These are phyloP conservation scores for Monilinia fructigena DNA, from an alignment of 2,329 filamentous ascomycete genomes.

Conservation along the genomic window DNA sequence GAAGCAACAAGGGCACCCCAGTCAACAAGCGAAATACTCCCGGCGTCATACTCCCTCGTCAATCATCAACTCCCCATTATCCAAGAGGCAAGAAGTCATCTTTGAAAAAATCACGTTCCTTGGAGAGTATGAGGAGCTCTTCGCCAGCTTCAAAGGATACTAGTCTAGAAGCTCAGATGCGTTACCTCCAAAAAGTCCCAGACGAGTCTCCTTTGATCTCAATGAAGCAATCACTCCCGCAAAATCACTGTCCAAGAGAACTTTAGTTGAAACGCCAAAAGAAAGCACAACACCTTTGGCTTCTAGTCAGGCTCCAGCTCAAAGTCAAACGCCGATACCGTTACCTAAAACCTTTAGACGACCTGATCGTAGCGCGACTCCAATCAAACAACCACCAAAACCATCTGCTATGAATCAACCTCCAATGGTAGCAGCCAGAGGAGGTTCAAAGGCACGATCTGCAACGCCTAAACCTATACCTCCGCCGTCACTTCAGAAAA, in stretches of 20 bases:
- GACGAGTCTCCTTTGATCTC: slow-evolving; percentile 30
- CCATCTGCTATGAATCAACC: slow-evolving; percentile 16
- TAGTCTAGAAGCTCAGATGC: slow-evolving; percentile 32
- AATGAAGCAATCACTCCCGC: slow-evolving; percentile 22
- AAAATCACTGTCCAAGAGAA: slow-evolving; percentile 14
- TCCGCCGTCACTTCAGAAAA: background rate
- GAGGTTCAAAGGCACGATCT: background rate
- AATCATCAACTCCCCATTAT: slow-evolving; percentile 35
- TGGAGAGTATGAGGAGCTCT: slow-evolving; percentile 29
- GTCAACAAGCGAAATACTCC: slow-evolving; percentile 22
- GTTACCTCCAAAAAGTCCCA: slow-evolving; percentile 26
- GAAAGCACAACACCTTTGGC: background rate
- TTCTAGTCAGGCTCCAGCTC: slow-evolving; percentile 10
- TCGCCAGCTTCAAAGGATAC: slow-evolving; percentile 29
- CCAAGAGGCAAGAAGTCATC: slow-evolving; percentile 34
- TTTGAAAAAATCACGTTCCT: slow-evolving; percentile 30
- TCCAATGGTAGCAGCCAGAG: slow-evolving; percentile 2
- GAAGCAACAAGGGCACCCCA: slow-evolving; percentile 18
- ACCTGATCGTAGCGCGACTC: slow-evolving; percentile 16
- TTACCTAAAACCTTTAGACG: slow-evolving; percentile 19
- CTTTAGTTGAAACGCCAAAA: background rate
- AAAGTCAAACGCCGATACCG: slow-evolving; percentile 17
- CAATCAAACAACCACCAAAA: slow-evolving; percentile 12
- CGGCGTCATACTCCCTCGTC: slow-evolving; percentile 25
- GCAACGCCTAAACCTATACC: slow-evolving; percentile 14